Conservation (phyloP, 202 grass and related monocot genomes). For the Zizania palustris region DNA sequence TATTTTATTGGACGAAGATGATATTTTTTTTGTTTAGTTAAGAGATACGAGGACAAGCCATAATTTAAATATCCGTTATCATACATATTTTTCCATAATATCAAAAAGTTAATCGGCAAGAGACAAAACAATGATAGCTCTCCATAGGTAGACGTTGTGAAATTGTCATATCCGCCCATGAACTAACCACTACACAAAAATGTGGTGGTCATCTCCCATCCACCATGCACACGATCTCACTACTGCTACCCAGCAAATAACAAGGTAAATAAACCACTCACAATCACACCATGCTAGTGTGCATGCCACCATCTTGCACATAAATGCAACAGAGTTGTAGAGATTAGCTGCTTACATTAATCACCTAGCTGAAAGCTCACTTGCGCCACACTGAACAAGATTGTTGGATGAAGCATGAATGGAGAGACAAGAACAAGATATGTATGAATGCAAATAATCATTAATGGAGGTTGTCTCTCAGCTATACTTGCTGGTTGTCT, state of each 20-base stretch:
- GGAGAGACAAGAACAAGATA: background rate
- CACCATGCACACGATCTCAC: conserved; percentile 34
- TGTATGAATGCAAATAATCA: conserved; percentile 47
- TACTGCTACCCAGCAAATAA: conserved; percentile 35
- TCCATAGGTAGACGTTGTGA: no score
- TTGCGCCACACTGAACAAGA: conserved; percentile 10
- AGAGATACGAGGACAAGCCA: no score
- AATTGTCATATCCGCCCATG: no score
- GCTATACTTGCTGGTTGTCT: conserved; percentile 43
- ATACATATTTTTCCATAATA: no score
- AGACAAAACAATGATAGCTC: no score
- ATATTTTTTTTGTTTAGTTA: no score
- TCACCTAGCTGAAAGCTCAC: conserved; percentile 3
- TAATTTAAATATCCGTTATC: no score
- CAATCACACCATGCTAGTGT: conserved; percentile 6
- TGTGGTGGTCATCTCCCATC: no score
- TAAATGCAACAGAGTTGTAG: background rate
- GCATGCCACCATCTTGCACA: conserved; percentile 8
- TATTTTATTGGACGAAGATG: no score
- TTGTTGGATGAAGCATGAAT: background rate
- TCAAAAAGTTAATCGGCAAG: no score
- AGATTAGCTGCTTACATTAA: background rate
- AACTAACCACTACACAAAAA: no score
- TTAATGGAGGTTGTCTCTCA: conserved; percentile 37
- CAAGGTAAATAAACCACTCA: conserved; percentile 24